These are phyloP conservation scores for Albugo candida DNA, from an alignment of 352 stramenopile genomes.

Conservation along the genomic window DNA sequence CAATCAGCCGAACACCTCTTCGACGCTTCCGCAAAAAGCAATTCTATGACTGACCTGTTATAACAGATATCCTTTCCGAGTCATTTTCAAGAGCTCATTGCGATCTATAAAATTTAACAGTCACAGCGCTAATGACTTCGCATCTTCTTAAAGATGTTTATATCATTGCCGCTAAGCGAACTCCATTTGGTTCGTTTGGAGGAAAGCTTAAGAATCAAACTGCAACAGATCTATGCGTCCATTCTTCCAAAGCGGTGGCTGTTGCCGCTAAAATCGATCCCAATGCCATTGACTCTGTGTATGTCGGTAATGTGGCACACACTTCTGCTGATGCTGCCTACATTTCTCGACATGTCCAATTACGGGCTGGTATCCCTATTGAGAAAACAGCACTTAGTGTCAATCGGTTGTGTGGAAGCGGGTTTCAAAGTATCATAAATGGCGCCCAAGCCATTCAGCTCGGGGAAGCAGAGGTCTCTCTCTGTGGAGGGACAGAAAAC, in stretches of 20 bases:
- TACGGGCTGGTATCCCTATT: slow-evolving; percentile 80
- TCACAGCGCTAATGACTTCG: no score
- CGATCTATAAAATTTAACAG: no score
- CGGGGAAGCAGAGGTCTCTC: slow-evolving; percentile 74
- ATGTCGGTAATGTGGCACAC: slow-evolving; percentile 94
- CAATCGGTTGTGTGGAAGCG: slow-evolving; percentile 93
- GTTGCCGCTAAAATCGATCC: slow-evolving; percentile 69
- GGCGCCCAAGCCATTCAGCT: slow-evolving; percentile 83
- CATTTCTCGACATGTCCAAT: slow-evolving; percentile 86
- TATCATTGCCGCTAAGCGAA: slow-evolving; percentile 91
- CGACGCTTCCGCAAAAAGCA: no score
- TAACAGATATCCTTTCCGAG: no score
- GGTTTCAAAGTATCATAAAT: slow-evolving; percentile 92
- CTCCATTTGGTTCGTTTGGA: slow-evolving; percentile 88
- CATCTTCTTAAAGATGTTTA: slow-evolving; percentile 74
- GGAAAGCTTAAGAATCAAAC: slow-evolving; percentile 85
- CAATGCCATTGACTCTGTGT: slow-evolving; percentile 76
- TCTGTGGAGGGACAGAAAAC: slow-evolving; percentile 86
- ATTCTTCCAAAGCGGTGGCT: slow-evolving; percentile 75
- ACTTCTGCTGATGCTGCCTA: slow-evolving; percentile 87
- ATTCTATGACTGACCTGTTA: no score
- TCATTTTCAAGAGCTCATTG: no score
- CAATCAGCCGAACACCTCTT: no score
- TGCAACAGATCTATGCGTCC: slow-evolving; percentile 80
- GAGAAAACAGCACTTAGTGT: slow-evolving; percentile 88